A percentile compares a stretch with the other conserved stretches of the same genome.
phyloP scores from a whole-genome alignment of 495 filamentous ascomycete species.

The Pyrenopolyporus hunteri region DNA sequence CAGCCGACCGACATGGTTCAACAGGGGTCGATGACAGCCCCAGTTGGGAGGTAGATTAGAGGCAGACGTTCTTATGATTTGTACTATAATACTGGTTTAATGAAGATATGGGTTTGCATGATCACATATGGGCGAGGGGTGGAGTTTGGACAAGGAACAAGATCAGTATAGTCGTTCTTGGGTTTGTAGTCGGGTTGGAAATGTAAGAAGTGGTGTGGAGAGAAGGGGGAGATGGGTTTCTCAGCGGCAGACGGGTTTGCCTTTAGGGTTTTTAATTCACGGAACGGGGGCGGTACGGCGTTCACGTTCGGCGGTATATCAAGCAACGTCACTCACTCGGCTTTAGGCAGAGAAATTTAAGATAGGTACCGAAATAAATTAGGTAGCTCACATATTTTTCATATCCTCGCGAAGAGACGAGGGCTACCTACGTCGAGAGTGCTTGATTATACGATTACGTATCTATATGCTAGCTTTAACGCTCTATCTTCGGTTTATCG shows the following conservation, averaged over 20 bases:
- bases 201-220: neutral
- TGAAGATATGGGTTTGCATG: constrained; percentile 16
- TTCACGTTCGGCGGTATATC: neutral
- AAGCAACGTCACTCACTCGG: neutral
- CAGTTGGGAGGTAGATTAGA: constrained; percentile 47
- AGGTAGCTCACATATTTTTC: neutral
- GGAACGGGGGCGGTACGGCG: neutral
- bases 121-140: too few relatives aligned
- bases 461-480: too few relatives aligned
- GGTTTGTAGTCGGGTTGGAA: neutral
- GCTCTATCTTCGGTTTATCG: too few relatives aligned
- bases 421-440: too few relatives aligned
- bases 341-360: neutral
- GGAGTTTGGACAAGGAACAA: too few relatives aligned
- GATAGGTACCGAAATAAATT: neutral
- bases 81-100: constrained; percentile 28
- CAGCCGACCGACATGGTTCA: neutral
- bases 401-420: neutral
- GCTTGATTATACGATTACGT: too few relatives aligned
- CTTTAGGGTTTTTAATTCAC: neutral
- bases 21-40: constrained; percentile 30
- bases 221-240: neutral
- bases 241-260: neutral
- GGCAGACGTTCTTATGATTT: neutral
- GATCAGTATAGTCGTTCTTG: too few relatives aligned